Base-by-base conservation (phyloP, 495 filamentous ascomycete genomes). In the Lophiotrema nucula region DNA sequence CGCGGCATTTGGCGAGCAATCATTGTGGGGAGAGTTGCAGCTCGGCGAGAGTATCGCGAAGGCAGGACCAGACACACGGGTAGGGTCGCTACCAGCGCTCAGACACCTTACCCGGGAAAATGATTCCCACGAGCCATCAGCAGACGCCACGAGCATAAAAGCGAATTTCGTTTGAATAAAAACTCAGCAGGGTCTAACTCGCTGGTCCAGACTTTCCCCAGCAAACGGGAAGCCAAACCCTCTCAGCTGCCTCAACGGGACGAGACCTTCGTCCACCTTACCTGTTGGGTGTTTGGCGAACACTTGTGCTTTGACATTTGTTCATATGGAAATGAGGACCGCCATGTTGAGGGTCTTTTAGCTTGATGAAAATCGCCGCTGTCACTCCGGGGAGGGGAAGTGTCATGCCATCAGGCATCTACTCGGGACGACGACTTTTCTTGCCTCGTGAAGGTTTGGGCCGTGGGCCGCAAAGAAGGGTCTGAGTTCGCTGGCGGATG, bases 381-480 rank as follows among this genome's bases (percentile, higher is more conserved):
- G 46, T 51, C 35, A 58, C 15, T 22, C 53, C 43, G 42, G 18
- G 21, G 26, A 21, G 38, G 21, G 27, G n/a, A 46, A 35, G 28
- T 47, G 53, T 56, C 53, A 56, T 38, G 48, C 48, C n/a, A 4
- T 10, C 35, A 4, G 23, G 25, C 24, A 8, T 3, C 18, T 6
- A 18, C 33, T 52, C 42, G 42, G 28, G 21, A 47, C 1, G 13
- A 12, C 23, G 19, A 19, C 19, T n/a, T n/a, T 25, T 24, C 25
- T 25, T 56, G 42, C 47, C 53, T 56, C 53, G 43, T 47, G 53
- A 56, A 16, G 27, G 53, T n/a, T n/a, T 57, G 44, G 54, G 54
- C 22, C 52, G 19, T 43, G 10, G 10, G 19, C 6, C 21, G 38
- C 19, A 3, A 10, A 52, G 48, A 52, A n/a, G 23, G 44, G 24